Base-by-base conservation (phyloP, 441 rosid genomes). In the Gossypium gossypioides region DNA sequence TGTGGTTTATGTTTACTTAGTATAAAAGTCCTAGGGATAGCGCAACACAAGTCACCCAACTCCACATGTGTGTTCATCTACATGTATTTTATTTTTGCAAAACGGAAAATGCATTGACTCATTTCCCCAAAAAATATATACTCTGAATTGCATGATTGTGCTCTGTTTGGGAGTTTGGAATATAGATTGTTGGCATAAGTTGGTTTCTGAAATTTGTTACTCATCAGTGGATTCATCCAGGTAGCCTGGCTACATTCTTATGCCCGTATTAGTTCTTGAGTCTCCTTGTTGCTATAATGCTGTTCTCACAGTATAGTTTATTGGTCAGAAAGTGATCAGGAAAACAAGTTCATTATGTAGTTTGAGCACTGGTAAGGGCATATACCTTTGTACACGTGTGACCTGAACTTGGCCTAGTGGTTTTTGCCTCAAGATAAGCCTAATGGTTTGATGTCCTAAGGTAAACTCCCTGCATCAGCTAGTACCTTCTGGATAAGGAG, bases 101-200 rank as follows among this genome's bases (percentile, higher is more conserved):
- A 18, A 62, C 12, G 6, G 68, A 37, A 37, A 40, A 19, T 63
- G 3, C 22, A 10, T 57, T 3, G 50, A 62, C 68, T 40, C 21
- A 40, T 40, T 40, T 40, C 52, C 4, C 44, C 22, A 63, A 19
- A 21, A 64, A 13, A 13, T n/a, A 27, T 60, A 44, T n/a, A 2
- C 37, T 44, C 22, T 21, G 55, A 65, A 65, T 65, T 44, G 32
- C 29, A 16, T 21, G 29, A 22, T 13, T 42, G 69, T 44, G 12
- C 34, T 65, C 69, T 29, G 44, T 29, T 60, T 60, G 55, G 32
- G 48, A 42, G 55, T 65, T 64, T 22, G 69, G 69, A n/a, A 22
- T 50, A 44, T 65, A 42, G 69, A 64, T 64, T 3, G 32, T 21
- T 21, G 54, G 69, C 29, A 42, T 21, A 44, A 21, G 54, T 21